Conservation (phyloP, 2,329 filamentous ascomycete genomes). For the Ophiostoma triangulosporum region DNA sequence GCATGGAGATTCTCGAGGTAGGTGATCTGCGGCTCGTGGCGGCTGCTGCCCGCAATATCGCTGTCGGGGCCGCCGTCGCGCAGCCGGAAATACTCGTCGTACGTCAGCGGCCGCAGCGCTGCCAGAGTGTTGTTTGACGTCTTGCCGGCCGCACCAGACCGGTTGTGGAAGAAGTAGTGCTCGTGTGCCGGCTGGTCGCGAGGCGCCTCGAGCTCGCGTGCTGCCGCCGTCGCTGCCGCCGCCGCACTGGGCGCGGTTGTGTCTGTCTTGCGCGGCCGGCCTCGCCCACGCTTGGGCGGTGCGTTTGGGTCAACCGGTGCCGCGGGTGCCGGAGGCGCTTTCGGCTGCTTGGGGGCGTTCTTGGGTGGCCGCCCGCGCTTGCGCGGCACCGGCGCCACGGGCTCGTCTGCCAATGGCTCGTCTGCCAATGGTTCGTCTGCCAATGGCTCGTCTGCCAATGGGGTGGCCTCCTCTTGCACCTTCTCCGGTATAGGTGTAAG, state of each 20-base stretch:
- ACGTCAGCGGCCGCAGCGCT: slow-evolving; percentile 62
- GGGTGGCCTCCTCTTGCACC: slow-evolving; percentile 7
- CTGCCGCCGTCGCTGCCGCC: slow-evolving; percentile 16
- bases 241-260: slow-evolving; percentile 19
- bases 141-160: slow-evolving; percentile 56
- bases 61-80: slow-evolving; percentile 42
- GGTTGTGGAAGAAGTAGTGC: slow-evolving; percentile 86
- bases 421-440: no score
- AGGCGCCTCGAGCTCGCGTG: slow-evolving; percentile 54
- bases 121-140: slow-evolving; percentile 79
- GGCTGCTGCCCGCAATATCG: slow-evolving; percentile 25
- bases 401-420: neutral
- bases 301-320: slow-evolving; percentile 21
- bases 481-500: slow-evolving; percentile 8
- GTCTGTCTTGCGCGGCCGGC: slow-evolving; percentile 12
- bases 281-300: slow-evolving; percentile 21
- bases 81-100: slow-evolving; percentile 78
- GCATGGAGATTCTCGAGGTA: slow-evolving; percentile 64
- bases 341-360: neutral
- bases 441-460: slow-evolving; percentile 6
- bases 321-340: slow-evolving; percentile 17
- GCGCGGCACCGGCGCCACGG: slow-evolving; percentile 26
- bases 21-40: slow-evolving; percentile 54
- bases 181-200: slow-evolving; percentile 76
- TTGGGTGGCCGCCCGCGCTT: slow-evolving; percentile 23